Evolutionary conservation across 352 stramenopile species (phyloP).

Genomic region (Lagenidium sp.): DNA sequence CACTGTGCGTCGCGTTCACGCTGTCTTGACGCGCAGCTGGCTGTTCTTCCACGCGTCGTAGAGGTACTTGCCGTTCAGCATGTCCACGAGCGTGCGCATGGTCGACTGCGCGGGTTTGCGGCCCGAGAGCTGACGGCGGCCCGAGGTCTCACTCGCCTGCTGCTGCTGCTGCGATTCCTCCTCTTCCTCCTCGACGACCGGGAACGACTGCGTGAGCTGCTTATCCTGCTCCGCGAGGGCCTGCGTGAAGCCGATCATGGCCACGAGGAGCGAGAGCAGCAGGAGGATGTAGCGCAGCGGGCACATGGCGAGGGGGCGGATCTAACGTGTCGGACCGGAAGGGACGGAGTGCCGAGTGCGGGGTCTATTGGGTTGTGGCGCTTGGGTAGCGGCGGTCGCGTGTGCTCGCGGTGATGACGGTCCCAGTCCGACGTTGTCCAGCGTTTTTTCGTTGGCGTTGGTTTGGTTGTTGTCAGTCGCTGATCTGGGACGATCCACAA

Average conservation of each 20-base stretch:
- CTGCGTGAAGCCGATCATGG: slow-evolving; percentile 77
- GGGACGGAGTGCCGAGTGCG: no score
- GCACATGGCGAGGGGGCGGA: slow-evolving; percentile 32
- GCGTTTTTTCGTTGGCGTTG: no score
- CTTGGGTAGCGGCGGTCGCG: not conserved
- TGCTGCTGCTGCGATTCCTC: slow-evolving; percentile 33
- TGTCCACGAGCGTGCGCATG: slow-evolving; percentile 73
- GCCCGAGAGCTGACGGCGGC: slow-evolving; percentile 4
- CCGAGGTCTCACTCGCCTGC: slow-evolving; percentile 27
- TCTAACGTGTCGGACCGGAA: not conserved
- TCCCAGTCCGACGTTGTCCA: no score
- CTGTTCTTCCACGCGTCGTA: slow-evolving; percentile 74
- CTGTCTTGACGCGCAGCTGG: slow-evolving; percentile 46
- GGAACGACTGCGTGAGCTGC: slow-evolving; percentile 31
- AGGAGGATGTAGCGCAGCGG: slow-evolving; percentile 83
- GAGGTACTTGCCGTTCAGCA: slow-evolving; percentile 86
- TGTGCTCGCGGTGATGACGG: not conserved
- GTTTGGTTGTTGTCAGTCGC: no score
- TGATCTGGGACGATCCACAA: no score
- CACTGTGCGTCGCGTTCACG: slow-evolving; percentile 11
- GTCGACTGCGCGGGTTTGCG: no score
- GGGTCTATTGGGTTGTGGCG: no score
- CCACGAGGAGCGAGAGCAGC: slow-evolving; percentile 73
- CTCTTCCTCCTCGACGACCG: slow-evolving; percentile 30
- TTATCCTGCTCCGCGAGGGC: slow-evolving; percentile 61